These are phyloP conservation scores for Pestalotiopsis sp. DNA, from an alignment of 2,329 filamentous ascomycete species.

Conservation along the genomic window DNA sequence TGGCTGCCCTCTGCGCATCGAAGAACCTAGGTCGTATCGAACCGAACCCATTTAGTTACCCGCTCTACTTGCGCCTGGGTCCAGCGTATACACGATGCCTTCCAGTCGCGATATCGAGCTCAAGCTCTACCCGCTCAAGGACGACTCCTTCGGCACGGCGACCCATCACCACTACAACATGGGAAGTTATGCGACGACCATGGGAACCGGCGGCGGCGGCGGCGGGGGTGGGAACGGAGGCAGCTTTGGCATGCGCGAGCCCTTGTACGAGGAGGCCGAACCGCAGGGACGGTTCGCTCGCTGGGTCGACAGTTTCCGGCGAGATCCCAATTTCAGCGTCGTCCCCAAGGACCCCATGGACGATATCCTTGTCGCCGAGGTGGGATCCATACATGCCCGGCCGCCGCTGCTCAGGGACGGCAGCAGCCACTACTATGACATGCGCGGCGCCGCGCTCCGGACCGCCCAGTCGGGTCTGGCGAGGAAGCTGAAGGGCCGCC, in stretches of 20 bases:
- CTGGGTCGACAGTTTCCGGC: slow-evolving; percentile 65
- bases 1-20: neutral
- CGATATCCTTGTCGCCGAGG: slow-evolving; percentile 32
- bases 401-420: slow-evolving; percentile 30
- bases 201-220: slow-evolving; percentile 18
- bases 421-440: slow-evolving; percentile 54
- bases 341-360: slow-evolving; percentile 47
- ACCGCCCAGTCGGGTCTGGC: slow-evolving; percentile 77
- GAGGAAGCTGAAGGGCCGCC: slow-evolving; percentile 78
- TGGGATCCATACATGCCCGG: slow-evolving; percentile 24
- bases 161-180: slow-evolving; percentile 6
- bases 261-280: slow-evolving; percentile 43
- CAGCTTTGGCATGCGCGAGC: slow-evolving; percentile 55
- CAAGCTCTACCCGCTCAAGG: slow-evolving; percentile 11
- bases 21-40: neutral
- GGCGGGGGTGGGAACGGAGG: slow-evolving; percentile 41
- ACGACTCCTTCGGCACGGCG: slow-evolving; percentile 9
- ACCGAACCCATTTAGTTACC: neutral
- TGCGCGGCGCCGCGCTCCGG: slow-evolving; percentile 66
- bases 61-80: neutral
- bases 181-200: slow-evolving; percentile 3
- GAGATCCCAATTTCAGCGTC: slow-evolving; percentile 56
- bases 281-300: slow-evolving; percentile 40
- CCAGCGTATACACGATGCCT: slow-evolving; percentile 1
- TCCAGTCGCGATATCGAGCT: slow-evolving; percentile 13